Conservation (phyloP, 2,329 filamentous ascomycete genomes). For the Arthrobotrys conoides region DNA sequence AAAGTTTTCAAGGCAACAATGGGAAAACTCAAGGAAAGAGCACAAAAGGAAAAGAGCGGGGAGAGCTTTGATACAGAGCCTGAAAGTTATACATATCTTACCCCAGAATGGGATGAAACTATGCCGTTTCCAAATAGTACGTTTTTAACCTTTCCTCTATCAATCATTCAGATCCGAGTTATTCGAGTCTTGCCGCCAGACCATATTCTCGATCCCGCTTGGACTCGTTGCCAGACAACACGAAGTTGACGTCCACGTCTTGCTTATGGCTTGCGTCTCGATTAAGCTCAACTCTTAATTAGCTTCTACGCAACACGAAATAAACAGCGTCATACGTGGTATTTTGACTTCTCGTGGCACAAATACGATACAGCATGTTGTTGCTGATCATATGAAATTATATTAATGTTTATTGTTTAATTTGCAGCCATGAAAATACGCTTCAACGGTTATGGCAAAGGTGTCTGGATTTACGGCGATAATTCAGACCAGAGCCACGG, state of each 20-base stretch:
- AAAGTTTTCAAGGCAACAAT: slow-evolving; percentile 34
- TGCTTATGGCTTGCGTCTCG: not conserved
- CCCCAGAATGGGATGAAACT: slow-evolving; percentile 61
- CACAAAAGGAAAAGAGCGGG: slow-evolving; percentile 29
- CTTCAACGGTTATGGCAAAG: slow-evolving; percentile 55
- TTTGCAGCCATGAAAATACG: slow-evolving; percentile 55
- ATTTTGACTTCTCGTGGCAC: slow-evolving; percentile 29
- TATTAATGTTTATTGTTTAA: slow-evolving; percentile 8
- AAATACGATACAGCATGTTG: not conserved
- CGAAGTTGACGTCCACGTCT: too few relatives aligned
- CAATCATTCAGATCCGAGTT: not conserved
- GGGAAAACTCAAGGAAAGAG: slow-evolving; percentile 21
- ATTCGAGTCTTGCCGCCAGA: too few relatives aligned
- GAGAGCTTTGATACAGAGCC: slow-evolving; percentile 57
- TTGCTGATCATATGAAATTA: slow-evolving; percentile 11
- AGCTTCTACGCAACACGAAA: not conserved
- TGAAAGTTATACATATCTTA: slow-evolving; percentile 60
- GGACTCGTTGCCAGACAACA: too few relatives aligned
- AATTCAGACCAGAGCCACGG: slow-evolving; percentile 56
- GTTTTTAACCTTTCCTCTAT: not conserved
- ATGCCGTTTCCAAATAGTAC: slow-evolving; percentile 61
- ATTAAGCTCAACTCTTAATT: slow-evolving; percentile 5
- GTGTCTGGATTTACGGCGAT: slow-evolving; percentile 57
- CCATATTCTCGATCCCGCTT: too few relatives aligned
- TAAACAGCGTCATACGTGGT: slow-evolving; percentile 7